Evolutionary conservation across 257 asterid genomes (phyloP).

Genomic region (Dorcoceras hygrometricum): DNA sequence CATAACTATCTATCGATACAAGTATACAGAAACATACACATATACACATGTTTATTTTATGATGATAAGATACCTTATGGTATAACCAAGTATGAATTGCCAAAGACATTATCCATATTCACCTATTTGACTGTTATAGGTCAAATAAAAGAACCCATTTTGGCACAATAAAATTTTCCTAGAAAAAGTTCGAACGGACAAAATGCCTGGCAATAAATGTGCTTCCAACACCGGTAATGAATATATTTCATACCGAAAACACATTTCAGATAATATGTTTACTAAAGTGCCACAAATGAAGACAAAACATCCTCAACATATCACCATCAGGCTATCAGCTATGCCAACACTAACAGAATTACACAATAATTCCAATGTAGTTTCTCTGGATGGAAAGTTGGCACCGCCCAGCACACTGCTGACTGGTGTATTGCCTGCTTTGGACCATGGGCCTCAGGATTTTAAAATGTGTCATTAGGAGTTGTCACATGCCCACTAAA

Average conservation of each 20-base stretch:
- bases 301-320: not conserved
- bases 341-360: not conserved
- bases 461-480: too few species aligned
- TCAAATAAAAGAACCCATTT: not conserved
- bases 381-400: too few species aligned
- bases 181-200: not conserved
- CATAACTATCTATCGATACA: too few species aligned
- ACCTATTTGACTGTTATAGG: not conserved
- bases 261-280: not conserved
- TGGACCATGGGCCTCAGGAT: too few species aligned
- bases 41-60: too few species aligned
- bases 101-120: not conserved
- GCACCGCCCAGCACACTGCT: too few species aligned
- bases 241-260: not conserved
- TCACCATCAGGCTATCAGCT: not conserved
- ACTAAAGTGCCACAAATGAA: not conserved
- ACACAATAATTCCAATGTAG: slow-evolving; percentile 6
- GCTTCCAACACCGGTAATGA: not conserved
- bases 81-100: not conserved
- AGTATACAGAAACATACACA: too few species aligned
- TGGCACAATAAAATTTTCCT: not conserved
- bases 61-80: not conserved
- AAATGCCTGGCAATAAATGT: not conserved
- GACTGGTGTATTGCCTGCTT: too few species aligned
- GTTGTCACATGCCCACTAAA: too few species aligned